Conservation (phyloP, 129 eudicot species). For the Tanacetum coccineum region DNA sequence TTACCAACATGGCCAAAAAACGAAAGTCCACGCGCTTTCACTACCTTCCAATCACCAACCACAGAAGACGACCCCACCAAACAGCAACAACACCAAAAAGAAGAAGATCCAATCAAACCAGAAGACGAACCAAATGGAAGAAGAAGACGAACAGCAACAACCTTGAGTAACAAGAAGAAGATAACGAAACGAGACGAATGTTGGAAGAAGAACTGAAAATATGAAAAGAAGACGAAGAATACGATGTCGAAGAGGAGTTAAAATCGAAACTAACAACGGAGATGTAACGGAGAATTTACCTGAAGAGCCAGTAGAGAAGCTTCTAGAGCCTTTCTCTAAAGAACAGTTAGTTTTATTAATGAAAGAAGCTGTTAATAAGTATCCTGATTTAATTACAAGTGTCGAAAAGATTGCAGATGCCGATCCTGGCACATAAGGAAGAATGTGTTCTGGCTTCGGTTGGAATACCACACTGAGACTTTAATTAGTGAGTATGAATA, state of each 20-base stretch:
- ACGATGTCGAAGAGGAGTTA: conserved; percentile 25
- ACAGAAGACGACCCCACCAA: neutral
- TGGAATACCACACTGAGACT: conserved; percentile 89
- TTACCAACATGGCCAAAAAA: conserved; percentile 57
- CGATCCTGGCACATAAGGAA: conserved; percentile 80
- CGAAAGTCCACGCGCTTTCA: conserved; percentile 57
- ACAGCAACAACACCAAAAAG: neutral
- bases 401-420: conserved; percentile 70
- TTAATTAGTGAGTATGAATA: conserved; percentile 47
- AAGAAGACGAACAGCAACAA: neutral
- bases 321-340: conserved; percentile 65
- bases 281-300: conserved; percentile 30
- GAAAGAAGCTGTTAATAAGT: conserved; percentile 55
- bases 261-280: conserved; percentile 31
- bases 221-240: conserved; percentile 14
- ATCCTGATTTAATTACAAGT: conserved; percentile 48
- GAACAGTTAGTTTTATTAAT: conserved; percentile 54
- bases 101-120: conserved; percentile 17
- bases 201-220: conserved; percentile 17
- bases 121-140: conserved; percentile 26
- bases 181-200: conserved; percentile 23
- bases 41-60: conserved; percentile 19
- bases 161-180: conserved; percentile 13
- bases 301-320: conserved; percentile 72
- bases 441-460: conserved; percentile 71